Evolutionary conservation across 2,329 filamentous ascomycete species (phyloP).

Genomic region (Lasiodiplodia citricola): DNA sequence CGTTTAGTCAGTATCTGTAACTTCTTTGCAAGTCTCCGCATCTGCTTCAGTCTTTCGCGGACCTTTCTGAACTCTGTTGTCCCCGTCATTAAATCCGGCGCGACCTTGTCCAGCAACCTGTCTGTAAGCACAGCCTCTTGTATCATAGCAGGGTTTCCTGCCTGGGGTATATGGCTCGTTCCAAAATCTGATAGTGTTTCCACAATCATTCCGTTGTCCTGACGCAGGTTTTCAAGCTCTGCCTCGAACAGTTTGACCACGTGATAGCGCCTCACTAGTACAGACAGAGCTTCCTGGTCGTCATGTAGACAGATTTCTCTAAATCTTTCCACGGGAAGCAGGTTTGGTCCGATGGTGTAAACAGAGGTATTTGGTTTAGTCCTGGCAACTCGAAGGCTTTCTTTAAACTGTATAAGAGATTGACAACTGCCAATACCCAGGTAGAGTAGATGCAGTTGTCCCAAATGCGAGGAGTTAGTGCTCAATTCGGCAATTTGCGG

Average conservation of each 20-base stretch:
- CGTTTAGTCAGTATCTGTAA: not conserved
- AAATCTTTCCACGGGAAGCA: not conserved
- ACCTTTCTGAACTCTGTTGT: not conserved
- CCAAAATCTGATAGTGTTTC: not conserved
- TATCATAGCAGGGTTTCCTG: not conserved
- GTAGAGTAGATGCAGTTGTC: not conserved
- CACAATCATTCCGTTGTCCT: not conserved
- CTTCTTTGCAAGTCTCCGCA: not conserved
- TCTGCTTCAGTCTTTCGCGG: not conserved
- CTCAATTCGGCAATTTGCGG: not conserved
- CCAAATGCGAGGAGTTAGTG: not conserved
- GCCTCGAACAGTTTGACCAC: not conserved
- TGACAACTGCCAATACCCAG: not conserved
- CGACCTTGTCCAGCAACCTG: not conserved
- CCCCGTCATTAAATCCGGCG: not conserved
- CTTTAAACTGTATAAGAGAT: not conserved
- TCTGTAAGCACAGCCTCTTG: not conserved
- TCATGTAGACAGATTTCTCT: not conserved
- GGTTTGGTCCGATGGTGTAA: not conserved
- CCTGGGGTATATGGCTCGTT: not conserved
- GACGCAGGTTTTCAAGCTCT: not conserved
- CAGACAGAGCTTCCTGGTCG: not conserved
- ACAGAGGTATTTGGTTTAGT: not conserved
- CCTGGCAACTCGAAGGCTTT: not conserved
- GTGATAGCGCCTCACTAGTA: not conserved